A percentile compares a stretch with the other conserved stretches of the same genome.
Conservation (phyloP, 2,329 filamentous ascomycete genomes). For the Mariannaea sp. region DNA sequence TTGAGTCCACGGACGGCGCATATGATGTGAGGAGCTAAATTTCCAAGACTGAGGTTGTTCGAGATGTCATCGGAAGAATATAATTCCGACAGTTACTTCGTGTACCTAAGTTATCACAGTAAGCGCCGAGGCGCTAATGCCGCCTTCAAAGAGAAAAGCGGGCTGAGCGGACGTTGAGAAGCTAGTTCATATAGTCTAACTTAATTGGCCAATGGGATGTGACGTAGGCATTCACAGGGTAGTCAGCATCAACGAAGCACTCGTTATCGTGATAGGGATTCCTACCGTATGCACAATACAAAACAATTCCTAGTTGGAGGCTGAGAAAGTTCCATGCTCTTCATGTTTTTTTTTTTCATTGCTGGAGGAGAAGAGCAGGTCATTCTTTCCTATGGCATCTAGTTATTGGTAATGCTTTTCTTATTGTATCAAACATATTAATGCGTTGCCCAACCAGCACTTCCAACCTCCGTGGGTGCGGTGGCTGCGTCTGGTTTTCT, state of each 20-base stretch:
- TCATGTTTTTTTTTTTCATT: too few species aligned
- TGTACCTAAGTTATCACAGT: too few species aligned
- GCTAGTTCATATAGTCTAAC: background rate
- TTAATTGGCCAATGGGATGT: conserved; percentile 28
- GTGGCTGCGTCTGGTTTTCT: conserved; percentile 6
- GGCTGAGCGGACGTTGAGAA: conserved; percentile 5
- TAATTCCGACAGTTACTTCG: conserved; percentile 18
- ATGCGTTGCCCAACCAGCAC: conserved; percentile 5
- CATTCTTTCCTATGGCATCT: background rate
- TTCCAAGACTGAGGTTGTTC: conserved; percentile 27
- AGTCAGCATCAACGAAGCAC: conserved; percentile 17
- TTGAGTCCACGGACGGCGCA: conserved; percentile 19
- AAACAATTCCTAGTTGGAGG: too few species aligned
- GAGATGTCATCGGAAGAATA: conserved; percentile 29
- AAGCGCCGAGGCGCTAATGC: too few species aligned
- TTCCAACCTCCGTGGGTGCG: conserved; percentile 15
- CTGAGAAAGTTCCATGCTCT: too few species aligned
- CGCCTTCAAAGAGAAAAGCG: too few species aligned
- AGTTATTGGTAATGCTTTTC: background rate
- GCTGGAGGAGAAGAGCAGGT: too few species aligned
- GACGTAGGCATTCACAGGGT: too few species aligned
- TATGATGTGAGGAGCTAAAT: conserved; percentile 32
- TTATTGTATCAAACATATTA: background rate
- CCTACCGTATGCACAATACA: too few species aligned
- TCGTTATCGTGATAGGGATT: conserved; percentile 23